Base-by-base conservation (phyloP, 768 basidiomycete species). In the Crepidotus variabilis region DNA sequence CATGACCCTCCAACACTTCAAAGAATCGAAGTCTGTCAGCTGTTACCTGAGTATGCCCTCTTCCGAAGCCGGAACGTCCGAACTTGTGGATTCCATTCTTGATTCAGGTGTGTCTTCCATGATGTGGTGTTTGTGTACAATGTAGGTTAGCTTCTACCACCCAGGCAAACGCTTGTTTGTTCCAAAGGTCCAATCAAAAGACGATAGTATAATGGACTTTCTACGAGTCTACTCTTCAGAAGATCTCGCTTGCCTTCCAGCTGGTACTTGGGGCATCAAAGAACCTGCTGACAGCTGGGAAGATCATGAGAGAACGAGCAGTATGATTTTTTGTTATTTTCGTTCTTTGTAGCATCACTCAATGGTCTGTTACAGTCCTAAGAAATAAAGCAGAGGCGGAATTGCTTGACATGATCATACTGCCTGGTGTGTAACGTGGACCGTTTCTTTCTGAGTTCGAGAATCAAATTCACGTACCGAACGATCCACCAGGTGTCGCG, bases 31-130 rank as follows among this genome's bases (percentile, higher is more conserved):
- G 51, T 73, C 74, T 4, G 67, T 91, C 28, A 85, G 88, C 72
- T 92, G 90, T 68, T 92, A 87, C 67, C 74, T 92, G 43, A 91
- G 83, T 69, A 91, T 92, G 90, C 87, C 88, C 10, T 67, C 78
- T 1, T 87, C 79, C 2, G 90, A 92, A 62, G 75, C 85, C 22
- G 78, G 86, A 62, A 92, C 90, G 0, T 64, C 75, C 3, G 63
- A 65, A 0, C 60, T 92, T 34, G 75, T 82, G 10, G 66, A 76
- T 10, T 73, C 73, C 13, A 78, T 91, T 53, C 66, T 91, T n/a
- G 65, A 72, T 20, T 68, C 71, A 9, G 83, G 89, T 89, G 57
- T 46, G 81, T 49, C 35, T 35, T 4, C 10, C 43, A 9, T 33
- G 20, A 14, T 52, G 13, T 54, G 24, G 18, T 47, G 21, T 18